Percentiles rank a stretch among this genome's conserved stretches.
Conservation (phyloP, 305 asterid genomes). For the Withania somnifera region DNA sequence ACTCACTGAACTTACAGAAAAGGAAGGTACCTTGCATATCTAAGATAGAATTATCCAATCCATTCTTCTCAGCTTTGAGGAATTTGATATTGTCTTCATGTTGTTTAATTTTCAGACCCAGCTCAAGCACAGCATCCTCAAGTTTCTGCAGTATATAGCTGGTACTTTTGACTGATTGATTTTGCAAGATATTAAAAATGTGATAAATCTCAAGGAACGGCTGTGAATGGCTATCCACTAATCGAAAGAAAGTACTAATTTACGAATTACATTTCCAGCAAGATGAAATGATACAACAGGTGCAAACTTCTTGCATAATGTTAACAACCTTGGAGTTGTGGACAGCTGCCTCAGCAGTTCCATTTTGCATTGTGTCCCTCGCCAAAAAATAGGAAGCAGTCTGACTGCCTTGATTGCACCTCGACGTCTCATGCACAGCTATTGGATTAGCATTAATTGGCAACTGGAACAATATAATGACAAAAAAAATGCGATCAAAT, state of each 20-base stretch:
- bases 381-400: neutral
- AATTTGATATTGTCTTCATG: conserved; percentile 46
- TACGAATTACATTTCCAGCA: neutral
- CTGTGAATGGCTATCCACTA: neutral
- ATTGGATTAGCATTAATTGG: conserved; percentile 3
- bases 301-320: neutral
- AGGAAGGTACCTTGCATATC: conserved; percentile 45
- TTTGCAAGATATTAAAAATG: neutral
- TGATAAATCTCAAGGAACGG: neutral
- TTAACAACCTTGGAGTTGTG: conserved; percentile 35
- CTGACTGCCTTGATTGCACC: conserved; percentile 2
- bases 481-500: neutral
- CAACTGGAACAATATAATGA: neutral
- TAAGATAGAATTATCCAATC: conserved; percentile 39
- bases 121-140: conserved; percentile 41
- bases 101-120: conserved; percentile 46
- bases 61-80: conserved; percentile 28
- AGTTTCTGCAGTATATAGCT: conserved; percentile 38
- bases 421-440: conserved; percentile 1
- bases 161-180: conserved; percentile 6
- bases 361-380: conserved; percentile 24
- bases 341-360: conserved; percentile 15
- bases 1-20: neutral
- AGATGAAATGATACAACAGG: neutral
- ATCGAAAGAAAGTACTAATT: neutral